A percentile compares a stretch with the other conserved stretches of the same genome.
Conservation (phyloP, 2,329 filamentous ascomycete genomes). For the Fusarium tricinctum region DNA sequence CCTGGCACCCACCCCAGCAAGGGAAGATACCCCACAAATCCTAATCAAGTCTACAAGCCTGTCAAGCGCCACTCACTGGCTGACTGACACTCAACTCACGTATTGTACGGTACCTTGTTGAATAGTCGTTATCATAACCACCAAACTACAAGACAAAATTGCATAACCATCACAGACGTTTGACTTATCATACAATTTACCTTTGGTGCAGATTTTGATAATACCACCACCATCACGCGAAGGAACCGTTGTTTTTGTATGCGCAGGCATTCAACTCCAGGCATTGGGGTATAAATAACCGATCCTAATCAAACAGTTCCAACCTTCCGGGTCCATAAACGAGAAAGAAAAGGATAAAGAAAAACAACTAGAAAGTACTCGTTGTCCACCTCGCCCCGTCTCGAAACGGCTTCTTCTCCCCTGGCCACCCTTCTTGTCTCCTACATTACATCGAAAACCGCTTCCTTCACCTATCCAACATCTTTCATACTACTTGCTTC, state of each 20-base stretch:
- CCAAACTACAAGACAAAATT: neutral
- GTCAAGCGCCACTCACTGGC: too few relatives aligned
- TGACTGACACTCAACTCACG: too few relatives aligned
- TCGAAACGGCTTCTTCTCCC: conserved; percentile 32
- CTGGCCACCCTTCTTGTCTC: conserved; percentile 29
- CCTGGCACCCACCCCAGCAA: too few relatives aligned
- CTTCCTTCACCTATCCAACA: neutral
- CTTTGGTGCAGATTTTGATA: neutral
- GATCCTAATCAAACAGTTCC: conserved; percentile 46
- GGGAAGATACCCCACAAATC: too few relatives aligned
- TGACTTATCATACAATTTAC: neutral
- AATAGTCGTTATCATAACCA: too few relatives aligned
- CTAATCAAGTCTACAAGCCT: too few relatives aligned
- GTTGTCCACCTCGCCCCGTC: conserved; percentile 30
- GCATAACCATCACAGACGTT: too few relatives aligned
- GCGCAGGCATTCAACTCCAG: conserved; percentile 47
- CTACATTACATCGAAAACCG: conserved; percentile 38
- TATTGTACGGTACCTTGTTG: too few relatives aligned
- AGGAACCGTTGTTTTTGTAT: conserved; percentile 5
- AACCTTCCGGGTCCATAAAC: conserved; percentile 30
- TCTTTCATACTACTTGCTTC: conserved; percentile 16
- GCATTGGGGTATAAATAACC: conserved; percentile 51
- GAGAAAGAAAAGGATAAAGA: conserved; percentile 28
- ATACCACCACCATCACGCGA: conserved; percentile 9
- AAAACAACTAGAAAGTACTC: conserved; percentile 42